Conservation (phyloP, 352 stramenopile genomes). For the Peronospora destructor region DNA sequence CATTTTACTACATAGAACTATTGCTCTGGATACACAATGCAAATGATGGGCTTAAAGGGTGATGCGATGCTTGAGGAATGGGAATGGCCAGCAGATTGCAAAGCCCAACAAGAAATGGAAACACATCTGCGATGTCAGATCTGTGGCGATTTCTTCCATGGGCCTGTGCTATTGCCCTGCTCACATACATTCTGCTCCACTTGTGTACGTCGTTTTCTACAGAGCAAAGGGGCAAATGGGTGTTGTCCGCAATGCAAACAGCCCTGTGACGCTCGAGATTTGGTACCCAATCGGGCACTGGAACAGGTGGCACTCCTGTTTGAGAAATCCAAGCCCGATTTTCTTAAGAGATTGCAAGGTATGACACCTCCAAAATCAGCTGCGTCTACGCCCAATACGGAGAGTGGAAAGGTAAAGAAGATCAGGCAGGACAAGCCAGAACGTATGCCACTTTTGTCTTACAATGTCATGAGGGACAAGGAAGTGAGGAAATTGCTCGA, state of each 20-base stretch:
- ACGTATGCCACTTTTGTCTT: slow-evolving; percentile 69
- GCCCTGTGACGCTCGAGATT: slow-evolving; percentile 43
- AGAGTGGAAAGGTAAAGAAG: slow-evolving; percentile 20
- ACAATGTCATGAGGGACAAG: slow-evolving; percentile 84
- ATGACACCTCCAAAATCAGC: slow-evolving; percentile 4
- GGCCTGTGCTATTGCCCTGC: slow-evolving; percentile 67
- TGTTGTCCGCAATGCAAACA: slow-evolving; percentile 81
- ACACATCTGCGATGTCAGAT: slow-evolving; percentile 71
- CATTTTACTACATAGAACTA: not conserved
- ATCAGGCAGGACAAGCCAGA: slow-evolving; percentile 34
- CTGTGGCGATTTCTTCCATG: slow-evolving; percentile 80
- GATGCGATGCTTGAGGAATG: slow-evolving; percentile 54
- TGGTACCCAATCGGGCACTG: slow-evolving; percentile 66
- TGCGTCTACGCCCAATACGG: slow-evolving; percentile 19
- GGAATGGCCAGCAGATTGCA: slow-evolving; percentile 59
- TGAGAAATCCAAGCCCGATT: slow-evolving; percentile 55
- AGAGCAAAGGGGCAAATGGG: slow-evolving; percentile 55
- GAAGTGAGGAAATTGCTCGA: slow-evolving; percentile 71
- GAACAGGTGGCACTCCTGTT: slow-evolving; percentile 71
- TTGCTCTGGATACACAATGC: not conserved
- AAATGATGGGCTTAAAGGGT: slow-evolving; percentile 14
- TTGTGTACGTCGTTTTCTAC: slow-evolving; percentile 74
- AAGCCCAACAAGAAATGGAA: slow-evolving; percentile 64
- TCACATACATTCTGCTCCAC: slow-evolving; percentile 82
- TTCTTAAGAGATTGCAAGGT: slow-evolving; percentile 40